Conservation (phyloP, 352 stramenopile species). For the Phytophthora constricta region DNA sequence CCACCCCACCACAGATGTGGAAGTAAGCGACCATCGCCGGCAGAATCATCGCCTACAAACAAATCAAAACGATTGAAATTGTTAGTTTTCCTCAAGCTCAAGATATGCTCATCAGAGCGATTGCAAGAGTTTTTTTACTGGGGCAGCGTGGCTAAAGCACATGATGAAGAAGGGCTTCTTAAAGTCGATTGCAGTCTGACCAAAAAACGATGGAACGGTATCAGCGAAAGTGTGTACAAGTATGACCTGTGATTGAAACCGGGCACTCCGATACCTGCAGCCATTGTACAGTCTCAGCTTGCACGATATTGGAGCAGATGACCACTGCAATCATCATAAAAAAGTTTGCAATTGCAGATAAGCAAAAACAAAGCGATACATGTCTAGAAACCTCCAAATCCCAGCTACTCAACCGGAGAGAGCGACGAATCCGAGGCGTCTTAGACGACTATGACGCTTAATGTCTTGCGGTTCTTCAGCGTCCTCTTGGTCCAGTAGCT, state of each 20-base stretch:
- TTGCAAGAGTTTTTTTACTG: conserved; percentile 14
- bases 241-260: no score
- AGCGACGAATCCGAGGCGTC: background rate
- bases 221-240: background rate
- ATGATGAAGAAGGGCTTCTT: conserved; percentile 49
- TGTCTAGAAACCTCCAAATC: no score
- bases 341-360: no score
- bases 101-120: no score
- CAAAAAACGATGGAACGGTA: background rate
- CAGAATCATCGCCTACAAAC: conserved; percentile 34
- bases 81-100: background rate
- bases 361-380: no score
- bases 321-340: no score
- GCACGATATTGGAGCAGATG: conserved; percentile 16
- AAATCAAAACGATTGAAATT: background rate
- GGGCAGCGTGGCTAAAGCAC: conserved; percentile 42
- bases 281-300: conserved; percentile 11
- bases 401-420: no score
- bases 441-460: background rate
- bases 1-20: conserved; percentile 29
- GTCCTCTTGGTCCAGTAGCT: background rate
- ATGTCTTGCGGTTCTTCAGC: background rate
- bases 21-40: conserved; percentile 44
- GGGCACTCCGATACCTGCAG: conserved; percentile 6
- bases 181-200: conserved; percentile 1